Percentiles rank a stretch among this genome's conserved stretches.
phyloP scores from a whole-genome alignment of 768 basidiomycete genomes.

The Symmetrospora coprosmae region DNA sequence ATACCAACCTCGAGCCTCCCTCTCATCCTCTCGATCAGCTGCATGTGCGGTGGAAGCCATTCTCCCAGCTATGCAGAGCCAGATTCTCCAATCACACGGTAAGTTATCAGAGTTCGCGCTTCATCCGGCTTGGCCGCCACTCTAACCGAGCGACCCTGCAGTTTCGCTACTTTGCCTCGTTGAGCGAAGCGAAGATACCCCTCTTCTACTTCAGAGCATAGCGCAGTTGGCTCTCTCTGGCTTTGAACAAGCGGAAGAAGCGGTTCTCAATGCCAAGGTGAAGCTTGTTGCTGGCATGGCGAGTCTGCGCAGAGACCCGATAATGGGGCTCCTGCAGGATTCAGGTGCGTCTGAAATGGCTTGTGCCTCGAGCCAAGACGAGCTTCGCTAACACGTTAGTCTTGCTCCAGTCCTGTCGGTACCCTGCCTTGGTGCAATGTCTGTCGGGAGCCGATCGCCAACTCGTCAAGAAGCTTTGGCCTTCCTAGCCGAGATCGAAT shows the following conservation, averaged over 20 bases:
- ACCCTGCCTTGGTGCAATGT: conserved; percentile 75
- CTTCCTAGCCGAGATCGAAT: conserved; percentile 30
- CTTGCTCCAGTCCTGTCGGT: conserved; percentile 37
- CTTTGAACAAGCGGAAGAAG: too few species aligned
- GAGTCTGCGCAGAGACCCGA: conserved; percentile 70
- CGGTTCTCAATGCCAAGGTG: conserved; percentile 59
- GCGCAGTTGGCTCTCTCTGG: too few species aligned
- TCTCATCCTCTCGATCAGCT: conserved; percentile 30
- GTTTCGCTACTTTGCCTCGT: too few species aligned
- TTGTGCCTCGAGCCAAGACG: too few species aligned
- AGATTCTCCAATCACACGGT: conserved; percentile 47
- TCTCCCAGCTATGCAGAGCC: conserved; percentile 49
- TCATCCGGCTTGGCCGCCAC: too few species aligned
- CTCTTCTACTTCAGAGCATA: too few species aligned
- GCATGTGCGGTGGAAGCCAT: conserved; percentile 50
- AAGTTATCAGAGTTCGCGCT: too few species aligned
- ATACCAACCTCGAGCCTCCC: not conserved
- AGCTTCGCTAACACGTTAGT: not conserved
- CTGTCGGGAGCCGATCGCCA: conserved; percentile 37
- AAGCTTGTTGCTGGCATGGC: conserved; percentile 61
- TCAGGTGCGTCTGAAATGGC: conserved; percentile 50
- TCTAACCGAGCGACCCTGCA: too few species aligned
- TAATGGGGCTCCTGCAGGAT: conserved; percentile 75
- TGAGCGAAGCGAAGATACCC: too few species aligned
- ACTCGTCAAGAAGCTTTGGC: conserved; percentile 39